These are phyloP conservation scores for Microascus cirrosus DNA, from an alignment of 2,329 filamentous ascomycete species.

Conservation along the genomic window DNA sequence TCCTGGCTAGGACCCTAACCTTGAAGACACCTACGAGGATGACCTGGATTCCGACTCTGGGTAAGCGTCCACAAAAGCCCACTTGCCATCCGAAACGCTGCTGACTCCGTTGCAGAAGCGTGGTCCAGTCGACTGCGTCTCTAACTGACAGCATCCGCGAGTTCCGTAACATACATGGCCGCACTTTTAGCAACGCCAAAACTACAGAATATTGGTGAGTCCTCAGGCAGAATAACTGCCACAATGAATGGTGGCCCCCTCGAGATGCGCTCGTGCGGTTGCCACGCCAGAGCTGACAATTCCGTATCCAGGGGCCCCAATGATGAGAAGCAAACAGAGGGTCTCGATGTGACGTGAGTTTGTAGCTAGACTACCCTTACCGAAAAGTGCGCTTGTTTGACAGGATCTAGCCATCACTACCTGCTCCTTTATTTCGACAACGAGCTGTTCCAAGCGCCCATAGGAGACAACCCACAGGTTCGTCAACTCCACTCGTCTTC, in stretches of 20 bases:
- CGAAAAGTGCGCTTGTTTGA: slow-evolving; percentile 8
- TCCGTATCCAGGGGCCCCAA: slow-evolving; percentile 6
- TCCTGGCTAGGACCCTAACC: too few relatives aligned
- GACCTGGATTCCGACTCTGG: not conserved
- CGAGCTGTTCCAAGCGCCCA: not conserved
- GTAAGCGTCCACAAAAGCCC: not conserved
- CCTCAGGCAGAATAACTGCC: not conserved
- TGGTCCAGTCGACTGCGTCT: slow-evolving; percentile 15
- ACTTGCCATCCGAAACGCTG: not conserved
- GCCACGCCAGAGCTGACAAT: not conserved
- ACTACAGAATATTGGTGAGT: slow-evolving; percentile 16
- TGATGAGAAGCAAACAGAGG: slow-evolving; percentile 8
- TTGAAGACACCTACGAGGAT: not conserved
- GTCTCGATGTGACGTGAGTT: slow-evolving; percentile 11
- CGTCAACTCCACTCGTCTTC: not conserved
- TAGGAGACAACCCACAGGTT: slow-evolving; percentile 5
- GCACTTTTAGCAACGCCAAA: slow-evolving; percentile 12
- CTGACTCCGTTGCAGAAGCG: not conserved
- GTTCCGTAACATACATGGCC: slow-evolving; percentile 16
- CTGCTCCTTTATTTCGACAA: slow-evolving; percentile 3
- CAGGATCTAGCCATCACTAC: slow-evolving; percentile 10
- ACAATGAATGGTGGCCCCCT: not conserved
- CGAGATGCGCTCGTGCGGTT: too few relatives aligned
- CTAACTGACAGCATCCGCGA: slow-evolving; percentile 18
- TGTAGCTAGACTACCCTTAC: not conserved